Evolutionary conservation across 345 rosid species (phyloP).

Genomic region (Camelina laxa): DNA sequence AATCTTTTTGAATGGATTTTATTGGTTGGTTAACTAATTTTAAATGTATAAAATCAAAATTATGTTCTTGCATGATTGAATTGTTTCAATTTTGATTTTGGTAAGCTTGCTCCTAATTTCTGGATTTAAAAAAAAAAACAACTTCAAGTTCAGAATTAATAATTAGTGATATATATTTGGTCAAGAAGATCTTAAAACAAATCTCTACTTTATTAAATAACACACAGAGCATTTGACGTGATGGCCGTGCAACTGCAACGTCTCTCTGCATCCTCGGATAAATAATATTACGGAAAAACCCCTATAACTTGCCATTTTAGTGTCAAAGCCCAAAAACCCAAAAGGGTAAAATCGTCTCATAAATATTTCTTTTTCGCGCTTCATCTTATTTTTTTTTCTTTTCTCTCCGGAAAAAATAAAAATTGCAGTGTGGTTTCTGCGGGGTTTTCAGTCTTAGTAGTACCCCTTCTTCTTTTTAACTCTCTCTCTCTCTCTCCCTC

Average conservation of each 20-base stretch:
- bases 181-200: background rate
- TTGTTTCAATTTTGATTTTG: too few species aligned
- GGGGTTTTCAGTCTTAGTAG: background rate
- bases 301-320: slow-evolving; percentile 13
- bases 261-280: slow-evolving; percentile 22
- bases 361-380: slow-evolving; percentile 40
- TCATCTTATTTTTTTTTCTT: slow-evolving; percentile 10
- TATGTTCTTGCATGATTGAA: too few species aligned
- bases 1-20: too few species aligned
- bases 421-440: slow-evolving; percentile 4
- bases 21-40: too few species aligned
- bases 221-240: slow-evolving; percentile 32
- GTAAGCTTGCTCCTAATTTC: too few species aligned
- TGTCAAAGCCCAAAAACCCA: slow-evolving; percentile 20
- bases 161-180: background rate
- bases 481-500: background rate
- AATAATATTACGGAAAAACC: background rate
- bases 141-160: too few species aligned
- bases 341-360: slow-evolving; percentile 30
- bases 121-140: too few species aligned
- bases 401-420: slow-evolving; percentile 4
- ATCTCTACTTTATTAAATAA: background rate
- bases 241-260: slow-evolving; percentile 42
- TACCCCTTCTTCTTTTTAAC: background rate
- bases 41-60: too few species aligned